Percentiles rank a stretch among this genome's conserved stretches.
Conservation (phyloP, 306 rosid genomes). For the peach (Prunus persica) region DNA sequence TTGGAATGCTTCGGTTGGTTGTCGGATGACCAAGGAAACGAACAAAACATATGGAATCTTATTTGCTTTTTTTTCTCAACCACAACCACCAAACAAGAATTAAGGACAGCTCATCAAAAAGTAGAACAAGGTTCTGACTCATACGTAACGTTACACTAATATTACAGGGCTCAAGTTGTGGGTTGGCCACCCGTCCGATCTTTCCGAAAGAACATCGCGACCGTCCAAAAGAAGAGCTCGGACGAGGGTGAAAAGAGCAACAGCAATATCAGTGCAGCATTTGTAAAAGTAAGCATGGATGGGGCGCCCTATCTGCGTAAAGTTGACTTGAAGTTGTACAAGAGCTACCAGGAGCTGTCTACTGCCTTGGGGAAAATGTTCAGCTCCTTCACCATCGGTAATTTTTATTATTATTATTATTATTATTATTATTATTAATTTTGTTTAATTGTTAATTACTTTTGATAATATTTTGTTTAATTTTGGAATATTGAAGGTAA, state of each 20-base stretch:
- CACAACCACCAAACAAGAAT: constrained; percentile 32
- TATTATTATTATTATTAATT: background rate
- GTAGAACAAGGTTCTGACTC: background rate
- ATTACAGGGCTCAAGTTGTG: constrained; percentile 74
- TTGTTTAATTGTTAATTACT: background rate
- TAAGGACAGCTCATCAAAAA: constrained; percentile 10
- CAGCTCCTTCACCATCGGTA: constrained; percentile 72
- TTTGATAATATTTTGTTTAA: constrained; percentile 6
- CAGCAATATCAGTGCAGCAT: constrained; percentile 30
- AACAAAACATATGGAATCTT: constrained; percentile 78
- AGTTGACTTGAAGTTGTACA: constrained; percentile 78
- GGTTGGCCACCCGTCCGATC: constrained; percentile 98
- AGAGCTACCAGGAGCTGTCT: constrained; percentile 72
- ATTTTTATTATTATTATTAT: background rate
- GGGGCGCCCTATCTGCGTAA: constrained; percentile 88
- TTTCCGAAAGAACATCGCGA: constrained; percentile 59
- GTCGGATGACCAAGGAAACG: constrained; percentile 67
- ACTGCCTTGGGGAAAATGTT: constrained; percentile 72
- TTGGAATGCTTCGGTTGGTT: constrained; percentile 35
- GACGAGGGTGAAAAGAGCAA: constrained; percentile 17
- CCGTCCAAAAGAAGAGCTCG: constrained; percentile 35
- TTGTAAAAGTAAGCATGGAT: constrained; percentile 90
- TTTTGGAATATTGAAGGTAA: constrained; percentile 33
- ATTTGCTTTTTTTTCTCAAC: constrained; percentile 29
- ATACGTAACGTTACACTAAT: background rate